Percentiles rank a stretch among this genome's conserved stretches.
phyloP scores from a whole-genome alignment of 2,329 filamentous ascomycete species.

The Nannizziopsis arthrosporioides region DNA sequence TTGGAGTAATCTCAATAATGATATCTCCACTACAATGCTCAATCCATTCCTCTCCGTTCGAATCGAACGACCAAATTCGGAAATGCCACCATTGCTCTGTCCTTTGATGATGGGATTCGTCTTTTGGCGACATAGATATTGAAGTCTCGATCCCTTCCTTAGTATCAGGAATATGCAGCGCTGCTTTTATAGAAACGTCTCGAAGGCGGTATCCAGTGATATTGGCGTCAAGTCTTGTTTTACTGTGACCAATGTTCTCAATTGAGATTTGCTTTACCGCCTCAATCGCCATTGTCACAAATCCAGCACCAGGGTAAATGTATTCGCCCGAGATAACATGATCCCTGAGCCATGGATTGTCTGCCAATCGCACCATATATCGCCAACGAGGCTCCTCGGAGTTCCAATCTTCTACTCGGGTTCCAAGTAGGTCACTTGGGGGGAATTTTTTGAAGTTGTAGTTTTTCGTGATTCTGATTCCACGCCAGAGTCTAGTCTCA shows the following conservation, averaged over 20 bases:
- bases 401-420: slow-evolving; percentile 22
- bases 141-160: slow-evolving; percentile 24
- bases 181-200: slow-evolving; percentile 21
- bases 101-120: slow-evolving; percentile 16
- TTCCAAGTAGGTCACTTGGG: slow-evolving; percentile 5
- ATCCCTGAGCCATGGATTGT: slow-evolving; percentile 25
- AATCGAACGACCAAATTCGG: slow-evolving; percentile 23
- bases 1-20: slow-evolving; percentile 15
- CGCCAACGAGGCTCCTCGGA: slow-evolving; percentile 14
- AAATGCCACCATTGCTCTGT: slow-evolving; percentile 23
- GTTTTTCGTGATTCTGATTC: slow-evolving; percentile 14
- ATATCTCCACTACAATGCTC: slow-evolving; percentile 28
- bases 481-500: slow-evolving; percentile 14
- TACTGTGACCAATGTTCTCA: too few species aligned
- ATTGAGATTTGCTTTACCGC: slow-evolving; percentile 16
- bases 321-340: slow-evolving; percentile 19
- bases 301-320: slow-evolving; percentile 12
- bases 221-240: slow-evolving; percentile 10
- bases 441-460: slow-evolving; percentile 15
- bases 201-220: slow-evolving; percentile 13
- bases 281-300: slow-evolving; percentile 14
- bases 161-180: slow-evolving; percentile 22
- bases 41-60: slow-evolving; percentile 23
- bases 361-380: slow-evolving; percentile 20
- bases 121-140: slow-evolving; percentile 19